Evolutionary conservation across 1,139 yeast species (phyloP), one percentile per base, ranked within the genome.

Genomic region (Blastobotrys illinoisensis): DNA sequence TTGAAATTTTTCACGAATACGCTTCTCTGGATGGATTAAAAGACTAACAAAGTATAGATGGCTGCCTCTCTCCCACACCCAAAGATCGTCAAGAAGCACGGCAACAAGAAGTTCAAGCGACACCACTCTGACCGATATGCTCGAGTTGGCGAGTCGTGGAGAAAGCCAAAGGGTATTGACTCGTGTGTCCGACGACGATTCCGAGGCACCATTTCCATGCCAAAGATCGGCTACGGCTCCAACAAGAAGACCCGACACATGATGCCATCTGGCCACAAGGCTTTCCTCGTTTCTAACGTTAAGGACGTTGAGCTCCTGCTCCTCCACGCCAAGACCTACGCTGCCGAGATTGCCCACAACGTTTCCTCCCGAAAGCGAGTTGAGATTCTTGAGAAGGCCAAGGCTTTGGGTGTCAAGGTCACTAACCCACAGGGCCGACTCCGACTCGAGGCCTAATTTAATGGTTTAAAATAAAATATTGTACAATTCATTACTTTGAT

Each of bases 131-230:
- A 95, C 88, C 90, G 97, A 81, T 93, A 89, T 82, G 85, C 85
- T 85, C 91, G 99, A 81, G 97, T 93, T 70, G 81, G 90, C 73
- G 97, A 89, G 81, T 86, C 86, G 85, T 95, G 99, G 99, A 93
- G 99, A 89, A 93, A 93, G 83, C 99, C 95, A 83, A 93, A 91
- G 89, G 99, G 99, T 93, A 95, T 95, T 76, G 99, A 95, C 85
- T 91, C 97, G 72, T 86, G 91, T 82, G 97, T 91, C 78, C 91
- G 98, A 86, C 91, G 98, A 85, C 89, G 98, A 84, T 95, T 93
- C 96, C 89, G 98, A 86, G 99, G 99, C 75, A 86, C 95, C 80
- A 88, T 93, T 76, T 83, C 93, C 74, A 96, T 91, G 85, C 99
- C 99, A 83, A 91, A 88, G 83, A 91, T 95, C 74, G 99, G 99